These are phyloP conservation scores for Rhizodiscina lignyota DNA, from an alignment of 495 filamentous ascomycete species.

Conservation along the genomic window DNA sequence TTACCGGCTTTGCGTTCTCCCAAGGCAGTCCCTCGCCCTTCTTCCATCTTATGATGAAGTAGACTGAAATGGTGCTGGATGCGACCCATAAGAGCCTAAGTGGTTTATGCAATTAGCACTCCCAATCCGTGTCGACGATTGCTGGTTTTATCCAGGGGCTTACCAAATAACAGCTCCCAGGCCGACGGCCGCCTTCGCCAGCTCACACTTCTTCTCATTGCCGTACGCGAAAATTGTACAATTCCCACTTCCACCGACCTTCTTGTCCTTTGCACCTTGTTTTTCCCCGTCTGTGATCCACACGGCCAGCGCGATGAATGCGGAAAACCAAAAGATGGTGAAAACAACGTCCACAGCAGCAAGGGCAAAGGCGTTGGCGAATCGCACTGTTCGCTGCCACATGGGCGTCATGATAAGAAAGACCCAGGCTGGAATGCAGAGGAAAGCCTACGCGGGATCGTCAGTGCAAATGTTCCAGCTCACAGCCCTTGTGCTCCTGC, in stretches of 20 bases:
- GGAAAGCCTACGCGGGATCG: constrained; percentile 58
- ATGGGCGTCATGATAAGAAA: constrained; percentile 72
- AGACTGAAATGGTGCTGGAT: background rate
- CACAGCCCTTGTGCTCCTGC: background rate
- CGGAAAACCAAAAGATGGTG: constrained; percentile 68
- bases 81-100: background rate
- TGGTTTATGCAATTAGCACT: too few species aligned
- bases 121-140: too few species aligned
- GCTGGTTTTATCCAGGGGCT: too few species aligned
- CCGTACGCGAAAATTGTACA: constrained; percentile 37
- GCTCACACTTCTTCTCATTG: constrained; percentile 38
- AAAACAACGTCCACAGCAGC: constrained; percentile 57
- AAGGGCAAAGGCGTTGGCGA: constrained; percentile 73
- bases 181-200: constrained; percentile 65
- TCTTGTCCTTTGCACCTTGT: constrained; percentile 16
- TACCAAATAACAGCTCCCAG: constrained; percentile 73
- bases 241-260: constrained; percentile 28
- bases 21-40: too few species aligned
- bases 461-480: background rate
- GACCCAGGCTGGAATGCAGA: constrained; percentile 65
- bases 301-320: constrained; percentile 58
- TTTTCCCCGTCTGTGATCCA: constrained; percentile 35
- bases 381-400: constrained; percentile 62
- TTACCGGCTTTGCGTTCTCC: background rate
- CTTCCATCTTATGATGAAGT: background rate